These are phyloP conservation scores for Xylariaceae sp. DNA, from an alignment of 2,329 filamentous ascomycete species.

Conservation along the genomic window DNA sequence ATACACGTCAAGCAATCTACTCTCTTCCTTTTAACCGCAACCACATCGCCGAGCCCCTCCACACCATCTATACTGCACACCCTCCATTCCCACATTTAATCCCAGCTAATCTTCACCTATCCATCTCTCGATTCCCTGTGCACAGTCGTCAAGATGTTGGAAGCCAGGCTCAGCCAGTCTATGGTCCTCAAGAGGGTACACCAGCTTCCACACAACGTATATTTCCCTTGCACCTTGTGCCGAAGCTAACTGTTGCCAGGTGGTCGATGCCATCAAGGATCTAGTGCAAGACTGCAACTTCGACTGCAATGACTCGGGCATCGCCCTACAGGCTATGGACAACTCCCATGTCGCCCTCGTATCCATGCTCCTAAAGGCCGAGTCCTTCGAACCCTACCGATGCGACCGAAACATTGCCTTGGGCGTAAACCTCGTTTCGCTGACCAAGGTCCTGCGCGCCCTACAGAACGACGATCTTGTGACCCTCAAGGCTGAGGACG, in stretches of 20 bases:
- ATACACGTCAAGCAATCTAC: not conserved
- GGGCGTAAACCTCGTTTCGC: conserved; percentile 90
- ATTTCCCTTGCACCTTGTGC: not conserved
- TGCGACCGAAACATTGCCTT: conserved; percentile 99
- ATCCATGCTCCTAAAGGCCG: conserved; percentile 96
- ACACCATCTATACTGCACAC: not conserved
- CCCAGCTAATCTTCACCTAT: not conserved
- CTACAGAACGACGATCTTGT: conserved; percentile 92
- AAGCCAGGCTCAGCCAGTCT: conserved; percentile 95
- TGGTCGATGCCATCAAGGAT: conserved; percentile 98
- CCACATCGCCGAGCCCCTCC: not conserved
- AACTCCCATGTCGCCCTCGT: conserved; percentile 99
- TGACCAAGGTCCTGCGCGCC: conserved; percentile 94
- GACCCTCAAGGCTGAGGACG: conserved; percentile 94
- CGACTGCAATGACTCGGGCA: conserved; percentile 99
- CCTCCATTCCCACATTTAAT: not conserved
- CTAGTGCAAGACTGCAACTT: conserved; percentile 99
- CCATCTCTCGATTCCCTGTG: not conserved
- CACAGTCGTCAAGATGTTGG: conserved; percentile 61
- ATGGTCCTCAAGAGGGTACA: conserved; percentile 86
- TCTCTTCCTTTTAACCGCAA: not conserved
- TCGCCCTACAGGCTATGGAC: conserved; percentile 98
- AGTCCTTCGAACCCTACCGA: conserved; percentile 89
- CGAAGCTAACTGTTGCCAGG: conserved; percentile 45
- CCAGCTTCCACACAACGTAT: not conserved